Percentiles rank a stretch among this genome's conserved stretches.
These are phyloP conservation scores for Russula earlei DNA, from an alignment of 768 basidiomycete species.

Conservation along the genomic window DNA sequence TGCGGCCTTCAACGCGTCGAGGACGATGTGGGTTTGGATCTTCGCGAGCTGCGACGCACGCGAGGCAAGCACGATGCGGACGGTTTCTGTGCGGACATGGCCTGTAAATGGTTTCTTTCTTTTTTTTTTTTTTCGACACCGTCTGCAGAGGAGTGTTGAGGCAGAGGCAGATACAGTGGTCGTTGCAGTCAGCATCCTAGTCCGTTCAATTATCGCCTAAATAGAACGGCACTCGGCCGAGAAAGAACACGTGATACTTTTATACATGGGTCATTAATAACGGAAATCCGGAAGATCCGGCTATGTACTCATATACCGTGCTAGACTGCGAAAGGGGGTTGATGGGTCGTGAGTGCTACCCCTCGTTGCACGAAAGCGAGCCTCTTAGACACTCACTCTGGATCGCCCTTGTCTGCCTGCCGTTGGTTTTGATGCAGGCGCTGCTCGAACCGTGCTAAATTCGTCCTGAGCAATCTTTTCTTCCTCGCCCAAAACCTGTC, in stretches of 20 bases:
- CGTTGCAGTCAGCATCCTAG: too few species aligned
- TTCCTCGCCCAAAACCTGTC: slow-evolving; percentile 80
- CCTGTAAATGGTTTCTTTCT: neutral
- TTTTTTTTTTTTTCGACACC: too few species aligned
- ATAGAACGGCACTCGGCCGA: too few species aligned
- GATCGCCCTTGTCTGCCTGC: slow-evolving; percentile 30
- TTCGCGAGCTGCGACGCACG: slow-evolving; percentile 82
- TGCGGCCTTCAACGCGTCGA: slow-evolving; percentile 46
- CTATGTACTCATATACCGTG: slow-evolving; percentile 73
- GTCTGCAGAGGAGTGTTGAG: too few species aligned
- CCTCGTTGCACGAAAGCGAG: slow-evolving; percentile 2
- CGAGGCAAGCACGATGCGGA: slow-evolving; percentile 71
- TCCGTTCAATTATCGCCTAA: too few species aligned
- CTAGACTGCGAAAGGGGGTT: slow-evolving; percentile 69
- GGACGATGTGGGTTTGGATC: slow-evolving; percentile 79
- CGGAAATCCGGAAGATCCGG: neutral
- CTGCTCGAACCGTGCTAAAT: slow-evolving; percentile 80
- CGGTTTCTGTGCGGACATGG: slow-evolving; percentile 20
- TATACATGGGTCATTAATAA: too few species aligned
- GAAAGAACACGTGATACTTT: too few species aligned
- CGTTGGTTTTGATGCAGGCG: slow-evolving; percentile 39
- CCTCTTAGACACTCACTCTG: slow-evolving; percentile 33
- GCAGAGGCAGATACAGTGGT: too few species aligned
- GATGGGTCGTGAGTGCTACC: slow-evolving; percentile 4
- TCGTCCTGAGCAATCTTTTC: slow-evolving; percentile 81